A percentile compares a stretch with the other conserved stretches of the same genome.
Evolutionary conservation across 2,329 filamentous ascomycete genomes (phyloP).

Genomic region (Purpureocillium takamizusanense): DNA sequence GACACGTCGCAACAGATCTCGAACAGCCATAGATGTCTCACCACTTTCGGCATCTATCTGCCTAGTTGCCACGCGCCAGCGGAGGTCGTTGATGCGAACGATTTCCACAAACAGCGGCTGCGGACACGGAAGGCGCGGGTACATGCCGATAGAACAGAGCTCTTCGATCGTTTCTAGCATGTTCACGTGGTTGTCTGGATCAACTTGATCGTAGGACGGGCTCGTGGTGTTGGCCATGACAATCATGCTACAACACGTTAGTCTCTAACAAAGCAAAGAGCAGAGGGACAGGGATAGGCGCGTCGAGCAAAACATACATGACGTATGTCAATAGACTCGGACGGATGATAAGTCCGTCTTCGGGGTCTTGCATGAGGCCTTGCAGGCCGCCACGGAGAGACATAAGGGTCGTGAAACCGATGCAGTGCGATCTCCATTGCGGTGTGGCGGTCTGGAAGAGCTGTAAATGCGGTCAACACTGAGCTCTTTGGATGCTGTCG

Average conservation of each 20-base stretch:
- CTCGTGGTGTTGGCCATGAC: conserved; percentile 1
- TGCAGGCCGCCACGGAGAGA: not conserved
- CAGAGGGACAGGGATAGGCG: not conserved
- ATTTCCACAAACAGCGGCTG: conserved; percentile 4
- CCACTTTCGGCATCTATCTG: not conserved
- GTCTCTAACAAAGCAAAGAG: not conserved
- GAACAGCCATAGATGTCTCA: not conserved
- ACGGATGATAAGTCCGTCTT: not conserved
- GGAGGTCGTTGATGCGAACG: conserved; percentile 5
- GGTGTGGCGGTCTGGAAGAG: not conserved
- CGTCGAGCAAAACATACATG: not conserved
- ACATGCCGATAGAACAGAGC: conserved; percentile 2
- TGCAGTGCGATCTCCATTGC: not conserved
- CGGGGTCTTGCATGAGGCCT: not conserved
- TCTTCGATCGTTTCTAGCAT: not conserved
- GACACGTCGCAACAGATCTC: not conserved
- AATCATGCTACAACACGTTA: not conserved
- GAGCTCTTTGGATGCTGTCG: not conserved
- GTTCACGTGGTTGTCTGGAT: not conserved
- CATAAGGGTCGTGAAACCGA: not conserved
- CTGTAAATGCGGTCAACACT: not conserved
- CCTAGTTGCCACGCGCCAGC: not conserved
- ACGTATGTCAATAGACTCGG: not conserved
- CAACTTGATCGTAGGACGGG: not conserved
- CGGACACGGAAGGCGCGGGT: conserved; percentile 7